These are phyloP conservation scores for Lojkania enalia DNA, from an alignment of 2,329 filamentous ascomycete species.

Conservation along the genomic window DNA sequence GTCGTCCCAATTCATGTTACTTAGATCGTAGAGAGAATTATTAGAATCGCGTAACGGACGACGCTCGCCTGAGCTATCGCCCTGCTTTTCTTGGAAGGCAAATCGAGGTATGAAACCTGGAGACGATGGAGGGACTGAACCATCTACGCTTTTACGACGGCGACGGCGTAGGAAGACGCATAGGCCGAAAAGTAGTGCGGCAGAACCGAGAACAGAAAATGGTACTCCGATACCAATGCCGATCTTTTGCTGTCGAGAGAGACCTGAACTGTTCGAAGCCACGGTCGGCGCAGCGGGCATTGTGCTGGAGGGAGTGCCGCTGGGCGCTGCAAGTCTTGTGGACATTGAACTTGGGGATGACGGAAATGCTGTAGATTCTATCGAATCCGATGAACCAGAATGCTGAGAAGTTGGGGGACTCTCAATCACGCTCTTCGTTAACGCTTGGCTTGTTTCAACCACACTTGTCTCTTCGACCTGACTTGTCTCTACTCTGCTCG, in stretches of 20 bases:
- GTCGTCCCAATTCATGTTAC: constrained; percentile 34
- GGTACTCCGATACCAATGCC: constrained; percentile 51
- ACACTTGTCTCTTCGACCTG: not conserved
- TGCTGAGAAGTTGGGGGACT: too few relatives aligned
- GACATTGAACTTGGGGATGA: not conserved
- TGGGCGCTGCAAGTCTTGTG: constrained; percentile 4
- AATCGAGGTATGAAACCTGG: constrained; percentile 43
- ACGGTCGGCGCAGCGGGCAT: constrained; percentile 12
- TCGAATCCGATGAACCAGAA: not conserved
- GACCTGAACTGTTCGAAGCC: constrained; percentile 13
- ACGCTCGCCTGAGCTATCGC: constrained; percentile 26
- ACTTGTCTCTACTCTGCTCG: not conserved
- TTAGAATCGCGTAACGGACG: constrained; percentile 11
- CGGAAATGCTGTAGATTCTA: not conserved
- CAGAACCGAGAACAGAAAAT: constrained; percentile 60
- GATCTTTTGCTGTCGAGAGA: constrained; percentile 35
- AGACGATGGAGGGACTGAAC: constrained; percentile 36
- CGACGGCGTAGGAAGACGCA: constrained; percentile 33
- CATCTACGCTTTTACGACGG: constrained; percentile 23
- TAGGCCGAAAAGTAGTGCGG: constrained; percentile 27
- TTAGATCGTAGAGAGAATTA: constrained; percentile 14
- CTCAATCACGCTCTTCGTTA: too few relatives aligned
- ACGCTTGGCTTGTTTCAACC: not conserved
- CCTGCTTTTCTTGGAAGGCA: constrained; percentile 36
- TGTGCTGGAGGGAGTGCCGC: constrained; percentile 2